Base-by-base conservation (phyloP, 1,284 basidiomycete species). In the Filobasidium uniguttulatum region DNA sequence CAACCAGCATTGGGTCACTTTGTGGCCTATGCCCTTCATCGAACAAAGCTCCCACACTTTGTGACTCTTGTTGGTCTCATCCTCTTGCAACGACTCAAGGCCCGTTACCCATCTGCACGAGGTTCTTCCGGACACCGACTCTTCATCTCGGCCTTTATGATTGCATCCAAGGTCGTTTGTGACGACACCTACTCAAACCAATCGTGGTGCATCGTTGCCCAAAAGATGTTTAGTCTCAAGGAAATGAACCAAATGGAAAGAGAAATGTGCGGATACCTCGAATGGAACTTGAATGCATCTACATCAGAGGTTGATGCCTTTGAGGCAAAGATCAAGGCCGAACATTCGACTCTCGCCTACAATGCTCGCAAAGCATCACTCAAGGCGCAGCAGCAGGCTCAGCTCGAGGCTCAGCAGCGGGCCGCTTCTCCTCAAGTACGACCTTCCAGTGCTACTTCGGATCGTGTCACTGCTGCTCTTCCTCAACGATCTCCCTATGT, bases 181-280 rank as follows among this genome's bases (percentile, higher is more conserved):
- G 89, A 94, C 73, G 88, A 96, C 65, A 94, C 89, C 0, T 93
- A 91, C 64, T 89, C 85, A 15, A 94, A 94, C 78, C 89, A 91
- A 69, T 89, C 85, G 0, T 94, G 89, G 89, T 80, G 81, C 19
- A 85, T 94, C 45, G 89, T 94, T 43, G 88, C 85, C 0, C 88
- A 93, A 65, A 82, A 81, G 46, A 84, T 91, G 81, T 93, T 91
- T 61, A 79, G 80, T 1, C 69, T 93, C 2, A 77, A 84, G 36
- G 89, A 94, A 74, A 83, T 93, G 61, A 93, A 94, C 67, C 88
- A 91, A 74, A 91, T 93, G 88, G 87, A 91, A 70, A 71, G 87
- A 5, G 87, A 93, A 66, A 88, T 93, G 82, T 90, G 87, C 64
- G 81, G 78, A 25, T 91, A 91, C 63, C 72, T 93, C 28, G 87